Conservation (phyloP, 257 asterid species). For the Scutellaria galericulata region DNA sequence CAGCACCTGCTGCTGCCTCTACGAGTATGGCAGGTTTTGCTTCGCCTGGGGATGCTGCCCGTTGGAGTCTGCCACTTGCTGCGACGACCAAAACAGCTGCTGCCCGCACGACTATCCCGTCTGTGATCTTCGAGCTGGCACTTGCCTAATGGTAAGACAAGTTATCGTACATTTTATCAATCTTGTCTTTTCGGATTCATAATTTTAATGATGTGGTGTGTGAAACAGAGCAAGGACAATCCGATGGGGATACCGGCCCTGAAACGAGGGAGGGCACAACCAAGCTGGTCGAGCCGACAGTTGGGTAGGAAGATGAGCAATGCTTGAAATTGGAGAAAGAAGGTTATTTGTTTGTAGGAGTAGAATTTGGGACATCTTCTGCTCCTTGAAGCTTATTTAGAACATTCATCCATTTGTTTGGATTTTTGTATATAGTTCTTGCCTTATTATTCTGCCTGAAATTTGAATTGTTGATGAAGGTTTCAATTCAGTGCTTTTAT, state of each 20-base stretch:
- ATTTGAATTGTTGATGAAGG: not conserved
- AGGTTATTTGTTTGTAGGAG: constrained; percentile 1
- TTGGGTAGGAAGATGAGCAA: constrained; percentile 45
- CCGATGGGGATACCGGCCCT: constrained; percentile 65
- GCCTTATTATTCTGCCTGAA: constrained; percentile 8
- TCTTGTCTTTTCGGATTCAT: not conserved
- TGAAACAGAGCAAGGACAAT: constrained; percentile 63
- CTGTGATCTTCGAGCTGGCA: constrained; percentile 61
- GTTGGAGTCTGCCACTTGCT: constrained; percentile 83
- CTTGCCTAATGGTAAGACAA: constrained; percentile 70
- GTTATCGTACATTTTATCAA: not conserved
- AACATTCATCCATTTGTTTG: not conserved
- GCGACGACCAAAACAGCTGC: constrained; percentile 81
- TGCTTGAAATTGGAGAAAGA: constrained; percentile 34
- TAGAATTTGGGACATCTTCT: constrained; percentile 7
- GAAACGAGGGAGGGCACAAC: constrained; percentile 47
- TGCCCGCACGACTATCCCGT: constrained; percentile 89
- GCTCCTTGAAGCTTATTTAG: constrained; percentile 25
- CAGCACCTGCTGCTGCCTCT: constrained; percentile 83
- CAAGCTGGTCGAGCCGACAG: constrained; percentile 26
- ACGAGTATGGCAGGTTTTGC: constrained; percentile 57
- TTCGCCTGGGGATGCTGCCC: constrained; percentile 97
- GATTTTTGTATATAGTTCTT: constrained; percentile 33
- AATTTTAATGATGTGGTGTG: constrained; percentile 6
- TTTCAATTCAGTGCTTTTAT: constrained; percentile 1